A percentile compares a stretch with the other conserved stretches of the same genome.
phyloP scores from a whole-genome alignment of 2,329 filamentous ascomycete genomes.

The Bipolaris zeicola region DNA sequence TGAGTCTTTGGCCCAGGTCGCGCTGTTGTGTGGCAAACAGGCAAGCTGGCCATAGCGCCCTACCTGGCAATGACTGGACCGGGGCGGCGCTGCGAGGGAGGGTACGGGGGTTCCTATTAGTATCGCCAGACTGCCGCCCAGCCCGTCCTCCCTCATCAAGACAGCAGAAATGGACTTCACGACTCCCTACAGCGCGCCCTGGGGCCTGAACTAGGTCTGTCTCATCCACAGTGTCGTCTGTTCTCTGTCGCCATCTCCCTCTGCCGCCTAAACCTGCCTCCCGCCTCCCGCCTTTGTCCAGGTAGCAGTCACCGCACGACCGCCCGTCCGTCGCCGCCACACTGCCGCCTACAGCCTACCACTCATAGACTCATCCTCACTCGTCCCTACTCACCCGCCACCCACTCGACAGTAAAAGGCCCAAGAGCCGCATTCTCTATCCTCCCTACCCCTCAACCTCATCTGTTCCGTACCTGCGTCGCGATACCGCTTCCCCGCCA shows the following conservation, averaged over 20 bases:
- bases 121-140: conserved; percentile 33
- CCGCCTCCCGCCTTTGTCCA: conserved; percentile 29
- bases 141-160: conserved; percentile 32
- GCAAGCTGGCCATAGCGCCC: conserved; percentile 27
- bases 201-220: conserved; percentile 39
- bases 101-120: conserved; percentile 35
- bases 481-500: not conserved
- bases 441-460: conserved; percentile 13
- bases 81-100: conserved; percentile 24
- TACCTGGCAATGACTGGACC: conserved; percentile 31
- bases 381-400: conserved; percentile 19
- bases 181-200: conserved; percentile 39
- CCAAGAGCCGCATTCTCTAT: conserved; percentile 6
- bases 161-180: conserved; percentile 44
- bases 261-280: conserved; percentile 13
- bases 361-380: conserved; percentile 25
- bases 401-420: conserved; percentile 19
- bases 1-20: conserved; percentile 23
- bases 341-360: conserved; percentile 31
- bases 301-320: conserved; percentile 34
- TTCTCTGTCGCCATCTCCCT: conserved; percentile 23
- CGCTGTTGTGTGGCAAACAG: conserved; percentile 28
- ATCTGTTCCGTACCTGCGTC: conserved; percentile 19
- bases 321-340: conserved; percentile 32
- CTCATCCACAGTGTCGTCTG: conserved; percentile 24